phyloP scores from a whole-genome alignment of 495 filamentous ascomycete genomes.

The Cercophora samala region DNA sequence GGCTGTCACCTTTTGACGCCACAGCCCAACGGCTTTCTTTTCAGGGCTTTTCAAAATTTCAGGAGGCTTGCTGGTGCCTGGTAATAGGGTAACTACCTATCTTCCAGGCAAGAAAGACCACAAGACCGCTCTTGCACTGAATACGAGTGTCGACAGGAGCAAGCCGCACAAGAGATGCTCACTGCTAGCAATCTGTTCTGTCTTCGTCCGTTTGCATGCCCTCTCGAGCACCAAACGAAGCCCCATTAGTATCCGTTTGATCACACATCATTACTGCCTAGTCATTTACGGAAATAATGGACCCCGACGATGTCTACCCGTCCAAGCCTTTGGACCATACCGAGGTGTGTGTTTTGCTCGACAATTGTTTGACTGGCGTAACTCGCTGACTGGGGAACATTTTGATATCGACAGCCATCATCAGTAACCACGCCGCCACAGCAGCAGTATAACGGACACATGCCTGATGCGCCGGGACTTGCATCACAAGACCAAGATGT shows the following conservation, averaged over 20 bases:
- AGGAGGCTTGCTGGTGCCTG: too few species aligned
- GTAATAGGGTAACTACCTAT: too few species aligned
- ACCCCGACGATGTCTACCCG: neutral
- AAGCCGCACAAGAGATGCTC: neutral
- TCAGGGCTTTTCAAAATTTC: too few species aligned
- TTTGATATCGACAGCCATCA: neutral
- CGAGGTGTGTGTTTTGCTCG: neutral
- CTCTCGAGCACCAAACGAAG: neutral
- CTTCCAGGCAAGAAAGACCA: neutral
- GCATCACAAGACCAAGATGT: neutral
- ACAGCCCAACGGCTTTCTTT: too few species aligned
- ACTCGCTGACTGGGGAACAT: neutral
- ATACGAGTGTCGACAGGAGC: neutral
- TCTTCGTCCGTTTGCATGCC: neutral
- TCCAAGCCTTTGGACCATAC: neutral
- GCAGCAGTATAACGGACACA: neutral
- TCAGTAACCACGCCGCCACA: neutral
- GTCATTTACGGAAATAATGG: neutral
- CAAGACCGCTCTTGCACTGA: neutral
- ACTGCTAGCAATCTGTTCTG: neutral
- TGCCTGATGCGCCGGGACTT: neutral
- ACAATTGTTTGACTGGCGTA: neutral
- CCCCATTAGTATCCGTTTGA: too few species aligned
- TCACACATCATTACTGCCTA: neutral
- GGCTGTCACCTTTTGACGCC: too few species aligned